Base-by-base conservation (phyloP, 805 yeast species). In the Ascoidea tarda region DNA sequence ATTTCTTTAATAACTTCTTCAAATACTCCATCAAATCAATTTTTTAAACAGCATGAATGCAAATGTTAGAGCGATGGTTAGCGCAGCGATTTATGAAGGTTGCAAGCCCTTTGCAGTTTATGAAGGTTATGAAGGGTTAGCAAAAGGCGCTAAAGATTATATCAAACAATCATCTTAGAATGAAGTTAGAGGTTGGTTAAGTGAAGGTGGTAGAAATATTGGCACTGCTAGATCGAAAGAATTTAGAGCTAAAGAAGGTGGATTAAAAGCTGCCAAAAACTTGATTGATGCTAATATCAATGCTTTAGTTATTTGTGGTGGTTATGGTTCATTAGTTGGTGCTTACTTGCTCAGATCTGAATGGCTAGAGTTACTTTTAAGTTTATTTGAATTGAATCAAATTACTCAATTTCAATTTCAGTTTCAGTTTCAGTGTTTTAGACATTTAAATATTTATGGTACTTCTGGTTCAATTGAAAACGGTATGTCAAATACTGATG, bases 1-100 rank as follows among this genome's bases (percentile, higher is more conserved):
- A n/a, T n/a, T n/a, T n/a, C n/a, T n/a, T n/a, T n/a, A n/a, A n/a
- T n/a, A n/a, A n/a, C n/a, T n/a, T n/a, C n/a, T n/a, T n/a, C n/a
- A n/a, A n/a, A n/a, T n/a, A n/a, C n/a, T n/a, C n/a, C n/a, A n/a
- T n/a, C n/a, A n/a, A n/a, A n/a, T n/a, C n/a, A n/a, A n/a, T n/a
- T n/a, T n/a, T n/a, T n/a, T n/a, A n/a, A n/a, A n/a, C n/a, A n/a
- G 99, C 62, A 93, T 93, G 99, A 88, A 89, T 68, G 91, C 97
- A 5, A 87, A 83, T 32, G 99, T 93, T 6, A 77, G 99, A 57
- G 96, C 98, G 0, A 95, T 93, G 54, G 96, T 91, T 6, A 78
- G 99, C 61, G 80, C 96, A 1, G 96, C 96, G 57, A 87, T 93
- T 58, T 79, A 74, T 71, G 75, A 81, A 54, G 90, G 85, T 16